Percentiles rank a stretch among this genome's conserved stretches.
These are phyloP conservation scores for Themeda triandra DNA, from an alignment of 176 grass and related monocot genomes.

Conservation along the genomic window DNA sequence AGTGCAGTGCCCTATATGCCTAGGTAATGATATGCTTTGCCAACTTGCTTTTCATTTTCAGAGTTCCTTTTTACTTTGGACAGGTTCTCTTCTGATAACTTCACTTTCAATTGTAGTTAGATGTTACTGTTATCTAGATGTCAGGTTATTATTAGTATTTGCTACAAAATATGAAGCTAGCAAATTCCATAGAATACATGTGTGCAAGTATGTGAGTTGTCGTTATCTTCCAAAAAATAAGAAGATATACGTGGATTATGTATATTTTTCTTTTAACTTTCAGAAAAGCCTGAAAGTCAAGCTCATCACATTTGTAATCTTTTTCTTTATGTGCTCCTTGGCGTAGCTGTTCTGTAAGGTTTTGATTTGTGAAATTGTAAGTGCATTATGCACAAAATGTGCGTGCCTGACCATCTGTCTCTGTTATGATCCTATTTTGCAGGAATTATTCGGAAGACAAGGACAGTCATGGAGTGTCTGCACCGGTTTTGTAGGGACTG, in stretches of 20 bases:
- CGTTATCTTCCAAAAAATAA: not conserved
- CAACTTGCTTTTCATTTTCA: slow-evolving; percentile 22
- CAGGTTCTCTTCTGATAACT: slow-evolving; percentile 7
- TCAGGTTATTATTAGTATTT: not conserved
- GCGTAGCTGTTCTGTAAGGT: not conserved
- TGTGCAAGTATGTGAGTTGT: not conserved
- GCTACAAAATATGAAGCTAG: slow-evolving; percentile 1
- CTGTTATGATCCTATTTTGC: slow-evolving; percentile 34
- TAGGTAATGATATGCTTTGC: slow-evolving; percentile 41
- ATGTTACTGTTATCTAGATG: slow-evolving; percentile 7
- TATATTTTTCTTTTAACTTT: not conserved
- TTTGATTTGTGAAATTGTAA: slow-evolving; percentile 27
- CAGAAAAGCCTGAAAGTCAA: not conserved
- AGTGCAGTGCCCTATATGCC: slow-evolving; percentile 77
- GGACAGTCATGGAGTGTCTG: slow-evolving; percentile 90
- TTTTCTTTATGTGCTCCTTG: not conserved
- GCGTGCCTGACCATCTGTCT: slow-evolving; percentile 4
- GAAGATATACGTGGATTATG: not conserved
- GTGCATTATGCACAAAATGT: slow-evolving; percentile 19
- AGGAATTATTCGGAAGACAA: slow-evolving; percentile 85
- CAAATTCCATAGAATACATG: not conserved
- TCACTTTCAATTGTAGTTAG: not conserved
- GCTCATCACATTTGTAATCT: not conserved
- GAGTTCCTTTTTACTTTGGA: slow-evolving; percentile 1
- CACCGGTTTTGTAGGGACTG: slow-evolving; percentile 91